A percentile compares a stretch with the other conserved stretches of the same genome.
phyloP scores from a whole-genome alignment of 257 asterid species.

The Salvia miltiorrhiza region DNA sequence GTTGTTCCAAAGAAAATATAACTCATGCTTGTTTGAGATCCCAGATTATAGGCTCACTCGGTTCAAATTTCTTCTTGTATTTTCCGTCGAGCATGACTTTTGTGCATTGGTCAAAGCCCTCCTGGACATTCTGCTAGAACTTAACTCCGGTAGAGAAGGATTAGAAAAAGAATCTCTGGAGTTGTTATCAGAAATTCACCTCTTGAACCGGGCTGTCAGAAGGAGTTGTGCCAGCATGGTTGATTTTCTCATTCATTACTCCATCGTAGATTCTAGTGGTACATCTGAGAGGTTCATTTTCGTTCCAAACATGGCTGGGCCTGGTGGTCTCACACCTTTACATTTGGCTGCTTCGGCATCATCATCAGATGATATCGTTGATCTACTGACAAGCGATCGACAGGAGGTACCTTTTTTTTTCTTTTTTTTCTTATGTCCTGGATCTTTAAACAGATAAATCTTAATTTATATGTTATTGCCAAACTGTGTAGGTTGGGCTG shows the following conservation, averaged over 20 bases:
- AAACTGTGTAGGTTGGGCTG: slow-evolving; percentile 55
- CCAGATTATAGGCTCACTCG: slow-evolving; percentile 58
- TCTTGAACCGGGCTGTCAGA: slow-evolving; percentile 77
- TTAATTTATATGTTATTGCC: background rate
- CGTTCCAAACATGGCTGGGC: slow-evolving; percentile 64
- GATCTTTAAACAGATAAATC: background rate
- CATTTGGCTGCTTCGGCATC: slow-evolving; percentile 77
- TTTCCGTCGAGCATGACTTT: slow-evolving; percentile 76
- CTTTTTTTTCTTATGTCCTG: background rate
- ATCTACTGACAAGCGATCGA: slow-evolving; percentile 72
- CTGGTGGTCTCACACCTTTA: slow-evolving; percentile 85
- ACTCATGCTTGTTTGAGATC: slow-evolving; percentile 38
- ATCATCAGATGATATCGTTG: slow-evolving; percentile 58
- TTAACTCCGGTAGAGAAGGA: slow-evolving; percentile 50
- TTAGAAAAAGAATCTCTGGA: slow-evolving; percentile 50
- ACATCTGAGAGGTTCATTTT: slow-evolving; percentile 44
- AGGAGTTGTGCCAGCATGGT: slow-evolving; percentile 62
- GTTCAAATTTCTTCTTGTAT: slow-evolving; percentile 63
- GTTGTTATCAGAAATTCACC: slow-evolving; percentile 73
- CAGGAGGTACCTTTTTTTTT: slow-evolving; percentile 47
- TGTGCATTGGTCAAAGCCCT: slow-evolving; percentile 67
- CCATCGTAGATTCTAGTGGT: slow-evolving; percentile 35
- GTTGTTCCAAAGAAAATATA: slow-evolving; percentile 76
- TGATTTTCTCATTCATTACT: slow-evolving; percentile 48
- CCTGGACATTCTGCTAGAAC: slow-evolving; percentile 61